Percentiles rank a stretch among this genome's conserved stretches.
Conservation (phyloP, 805 yeast species). For the Ogataea neopini region DNA sequence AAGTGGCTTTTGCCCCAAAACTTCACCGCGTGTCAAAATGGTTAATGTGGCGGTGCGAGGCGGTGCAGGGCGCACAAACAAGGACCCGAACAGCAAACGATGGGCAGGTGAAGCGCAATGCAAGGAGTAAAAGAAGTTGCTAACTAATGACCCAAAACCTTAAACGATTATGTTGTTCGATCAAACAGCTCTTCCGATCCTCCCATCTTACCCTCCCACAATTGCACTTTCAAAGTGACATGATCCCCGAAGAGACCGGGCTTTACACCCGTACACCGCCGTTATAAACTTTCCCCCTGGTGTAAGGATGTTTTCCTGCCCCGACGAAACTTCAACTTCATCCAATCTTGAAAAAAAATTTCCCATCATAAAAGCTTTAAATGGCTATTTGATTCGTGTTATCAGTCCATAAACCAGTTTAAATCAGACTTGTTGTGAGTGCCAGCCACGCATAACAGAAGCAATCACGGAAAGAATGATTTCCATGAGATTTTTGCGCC, state of each 20-base stretch:
- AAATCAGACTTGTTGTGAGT: constrained; percentile 1
- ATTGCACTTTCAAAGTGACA: no score
- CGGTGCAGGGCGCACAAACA: background rate
- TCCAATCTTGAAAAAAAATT: constrained; percentile 4
- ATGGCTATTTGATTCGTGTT: background rate
- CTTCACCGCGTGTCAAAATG: constrained; percentile 8
- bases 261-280: background rate
- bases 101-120: background rate
- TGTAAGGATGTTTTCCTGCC: background rate
- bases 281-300: background rate
- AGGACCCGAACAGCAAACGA: no score
- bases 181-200: no score
- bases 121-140: background rate
- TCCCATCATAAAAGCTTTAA: background rate
- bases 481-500: constrained; percentile 2
- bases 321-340: background rate
- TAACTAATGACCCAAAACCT: no score
- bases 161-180: no score
- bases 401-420: background rate
- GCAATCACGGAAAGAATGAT: background rate
- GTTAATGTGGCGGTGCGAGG: constrained; percentile 6
- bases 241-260: background rate
- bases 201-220: no score
- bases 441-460: constrained; percentile 2
- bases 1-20: constrained; percentile 7